phyloP scores from a whole-genome alignment of 2,329 filamentous ascomycete genomes.

The Albophoma yamanashiensis region DNA sequence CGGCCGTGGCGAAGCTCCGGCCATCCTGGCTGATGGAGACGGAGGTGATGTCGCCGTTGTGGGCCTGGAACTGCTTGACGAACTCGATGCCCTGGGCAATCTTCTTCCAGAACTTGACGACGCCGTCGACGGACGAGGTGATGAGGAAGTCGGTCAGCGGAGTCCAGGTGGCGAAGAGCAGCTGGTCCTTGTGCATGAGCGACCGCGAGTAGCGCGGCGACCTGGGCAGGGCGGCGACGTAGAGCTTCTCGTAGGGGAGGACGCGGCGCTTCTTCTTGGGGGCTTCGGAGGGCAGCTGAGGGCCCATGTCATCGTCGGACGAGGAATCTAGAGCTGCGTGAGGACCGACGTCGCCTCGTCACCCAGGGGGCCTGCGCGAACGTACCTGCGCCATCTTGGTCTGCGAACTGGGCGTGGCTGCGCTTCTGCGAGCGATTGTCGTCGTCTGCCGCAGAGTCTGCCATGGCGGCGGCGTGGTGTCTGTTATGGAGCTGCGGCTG shows the following conservation, averaged over 20 bases:
- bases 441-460: conserved; percentile 17
- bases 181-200: conserved; percentile 95
- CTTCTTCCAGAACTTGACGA: conserved; percentile 99
- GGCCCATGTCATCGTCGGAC: conserved; percentile 87
- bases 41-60: conserved; percentile 72
- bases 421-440: conserved; percentile 31
- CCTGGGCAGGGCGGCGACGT: conserved; percentile 77
- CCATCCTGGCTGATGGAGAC: conserved; percentile 85
- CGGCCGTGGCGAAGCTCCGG: conserved; percentile 84
- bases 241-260: conserved; percentile 90
- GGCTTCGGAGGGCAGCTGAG: conserved; percentile 71
- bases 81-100: conserved; percentile 84
- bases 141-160: conserved; percentile 91
- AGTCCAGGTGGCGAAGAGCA: conserved; percentile 80
- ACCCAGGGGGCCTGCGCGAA: neutral
- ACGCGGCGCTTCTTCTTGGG: conserved; percentile 86
- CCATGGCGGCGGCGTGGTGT: conserved; percentile 1
- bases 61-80: conserved; percentile 93
- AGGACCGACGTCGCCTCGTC: neutral
- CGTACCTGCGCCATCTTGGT: conserved; percentile 31
- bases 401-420: conserved; percentile 43
- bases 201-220: conserved; percentile 84
- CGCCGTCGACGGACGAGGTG: conserved; percentile 87
- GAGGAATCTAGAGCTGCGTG: conserved; percentile 44
- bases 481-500: neutral